Percentiles rank a stretch among this genome's conserved stretches.
Conservation (phyloP, 352 stramenopile genomes). For the Pythium rhizo-oryzae region DNA sequence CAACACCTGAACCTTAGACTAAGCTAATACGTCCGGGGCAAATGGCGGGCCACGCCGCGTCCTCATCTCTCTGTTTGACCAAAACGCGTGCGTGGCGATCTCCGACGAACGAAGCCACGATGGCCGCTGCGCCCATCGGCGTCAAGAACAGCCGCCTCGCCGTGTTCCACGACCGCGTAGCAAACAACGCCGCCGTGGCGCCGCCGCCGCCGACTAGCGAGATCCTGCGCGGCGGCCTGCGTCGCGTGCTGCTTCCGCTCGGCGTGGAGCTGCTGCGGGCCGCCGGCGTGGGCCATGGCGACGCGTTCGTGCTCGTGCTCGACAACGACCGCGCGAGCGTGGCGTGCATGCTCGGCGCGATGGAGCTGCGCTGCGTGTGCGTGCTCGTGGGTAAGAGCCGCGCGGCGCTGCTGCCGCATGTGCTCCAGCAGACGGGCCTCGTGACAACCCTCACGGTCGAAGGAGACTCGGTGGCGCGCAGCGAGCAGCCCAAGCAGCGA, state of each 20-base stretch:
- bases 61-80: too few relatives aligned
- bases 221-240: conserved; percentile 46
- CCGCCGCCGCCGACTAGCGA: conserved; percentile 20
- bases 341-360: conserved; percentile 69
- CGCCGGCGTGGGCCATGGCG: conserved; percentile 35
- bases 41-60: too few relatives aligned
- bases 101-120: background rate
- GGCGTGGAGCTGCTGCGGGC: conserved; percentile 44
- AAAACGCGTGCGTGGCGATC: background rate
- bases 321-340: conserved; percentile 77
- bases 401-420: conserved; percentile 45
- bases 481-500: conserved; percentile 5
- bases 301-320: conserved; percentile 70
- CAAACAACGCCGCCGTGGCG: conserved; percentile 7
- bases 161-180: conserved; percentile 43
- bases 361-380: conserved; percentile 65
- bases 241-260: conserved; percentile 45
- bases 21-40: too few relatives aligned
- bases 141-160: conserved; percentile 63
- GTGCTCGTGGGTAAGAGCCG: conserved; percentile 55
- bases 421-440: conserved; percentile 62
- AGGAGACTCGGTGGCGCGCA: conserved; percentile 29
- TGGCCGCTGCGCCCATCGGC: conserved; percentile 45
- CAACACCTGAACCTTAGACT: too few relatives aligned
- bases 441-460: conserved; percentile 61